A percentile compares a stretch with the other conserved stretches of the same genome.
These are phyloP conservation scores for Fusarium continuum DNA, from an alignment of 2,329 filamentous ascomycete species.

Conservation along the genomic window DNA sequence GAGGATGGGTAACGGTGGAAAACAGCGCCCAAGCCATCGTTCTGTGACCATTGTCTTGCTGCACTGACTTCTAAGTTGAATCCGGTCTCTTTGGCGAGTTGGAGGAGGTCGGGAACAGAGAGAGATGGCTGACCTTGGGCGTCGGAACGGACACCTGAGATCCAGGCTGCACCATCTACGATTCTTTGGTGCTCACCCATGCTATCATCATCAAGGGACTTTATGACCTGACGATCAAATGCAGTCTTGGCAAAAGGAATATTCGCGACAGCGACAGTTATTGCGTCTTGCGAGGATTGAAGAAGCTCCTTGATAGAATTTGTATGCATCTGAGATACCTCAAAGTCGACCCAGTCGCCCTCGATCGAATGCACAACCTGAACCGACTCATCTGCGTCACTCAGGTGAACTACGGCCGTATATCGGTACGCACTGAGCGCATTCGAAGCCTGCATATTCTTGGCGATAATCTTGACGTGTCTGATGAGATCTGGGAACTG, in stretches of 20 bases:
- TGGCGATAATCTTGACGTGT: slow-evolving; percentile 43
- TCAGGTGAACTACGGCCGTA: slow-evolving; percentile 33
- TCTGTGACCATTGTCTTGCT: slow-evolving; percentile 48
- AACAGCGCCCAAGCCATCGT: slow-evolving; percentile 29
- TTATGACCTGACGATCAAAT: slow-evolving; percentile 38
- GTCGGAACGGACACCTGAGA: background rate
- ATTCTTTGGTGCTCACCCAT: background rate
- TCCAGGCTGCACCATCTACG: slow-evolving; percentile 10
- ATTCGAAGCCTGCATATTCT: slow-evolving; percentile 41
- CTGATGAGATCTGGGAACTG: slow-evolving; percentile 21
- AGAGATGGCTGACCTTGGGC: slow-evolving; percentile 4
- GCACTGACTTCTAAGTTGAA: slow-evolving; percentile 57
- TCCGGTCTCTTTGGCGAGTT: slow-evolving; percentile 45
- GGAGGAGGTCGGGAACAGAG: slow-evolving; percentile 25
- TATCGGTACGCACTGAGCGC: slow-evolving; percentile 43
- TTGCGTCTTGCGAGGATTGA: background rate
- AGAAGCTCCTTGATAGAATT: slow-evolving; percentile 21
- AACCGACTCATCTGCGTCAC: background rate
- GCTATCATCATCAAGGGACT: slow-evolving; percentile 17
- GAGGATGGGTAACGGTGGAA: slow-evolving; percentile 33
- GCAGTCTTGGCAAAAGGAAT: slow-evolving; percentile 44
- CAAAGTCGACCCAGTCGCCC: slow-evolving; percentile 34
- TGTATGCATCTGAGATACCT: slow-evolving; percentile 7
- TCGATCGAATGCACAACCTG: slow-evolving; percentile 7
- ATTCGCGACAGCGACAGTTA: slow-evolving; percentile 35